A percentile compares a stretch with the other conserved stretches of the same genome.
These are phyloP conservation scores for Drechslerella stenobrocha DNA, from an alignment of 2,329 filamentous ascomycete species.

Conservation along the genomic window DNA sequence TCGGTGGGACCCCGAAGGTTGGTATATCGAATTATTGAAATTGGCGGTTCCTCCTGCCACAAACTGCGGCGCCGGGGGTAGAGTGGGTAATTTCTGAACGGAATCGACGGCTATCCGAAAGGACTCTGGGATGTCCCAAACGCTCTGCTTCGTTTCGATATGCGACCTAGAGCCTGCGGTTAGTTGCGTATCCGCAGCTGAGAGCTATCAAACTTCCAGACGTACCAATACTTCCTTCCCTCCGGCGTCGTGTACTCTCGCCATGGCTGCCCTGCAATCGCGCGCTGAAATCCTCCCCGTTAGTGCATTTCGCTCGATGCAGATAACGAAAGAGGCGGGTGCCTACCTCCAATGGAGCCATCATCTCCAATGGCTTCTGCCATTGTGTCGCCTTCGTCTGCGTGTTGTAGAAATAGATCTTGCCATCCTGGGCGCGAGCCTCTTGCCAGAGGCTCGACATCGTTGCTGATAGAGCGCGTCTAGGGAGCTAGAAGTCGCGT, in stretches of 20 bases:
- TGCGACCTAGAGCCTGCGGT: constrained; percentile 64
- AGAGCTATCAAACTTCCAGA: background rate
- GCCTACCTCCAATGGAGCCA: constrained; percentile 76
- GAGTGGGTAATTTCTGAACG: constrained; percentile 46
- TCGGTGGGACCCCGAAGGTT: constrained; percentile 32
- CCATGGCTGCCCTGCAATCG: constrained; percentile 81
- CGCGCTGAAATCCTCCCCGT: constrained; percentile 64
- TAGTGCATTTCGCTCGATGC: background rate
- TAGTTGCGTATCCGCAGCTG: background rate
- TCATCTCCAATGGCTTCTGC: constrained; percentile 88
- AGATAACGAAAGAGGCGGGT: constrained; percentile 45
- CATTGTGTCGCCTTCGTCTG: constrained; percentile 87
- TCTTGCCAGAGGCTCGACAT: constrained; percentile 73
- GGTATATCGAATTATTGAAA: constrained; percentile 53
- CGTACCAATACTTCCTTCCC: constrained; percentile 81
- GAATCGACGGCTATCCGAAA: constrained; percentile 74
- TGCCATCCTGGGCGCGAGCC: constrained; percentile 76
- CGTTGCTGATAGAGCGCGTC: constrained; percentile 52
- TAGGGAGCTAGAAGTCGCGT: constrained; percentile 24
- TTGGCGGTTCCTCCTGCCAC: constrained; percentile 63
- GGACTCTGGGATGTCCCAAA: constrained; percentile 87
- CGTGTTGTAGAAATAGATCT: constrained; percentile 87
- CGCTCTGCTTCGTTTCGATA: constrained; percentile 84
- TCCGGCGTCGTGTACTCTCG: constrained; percentile 86
- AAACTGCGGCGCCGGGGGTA: constrained; percentile 58